A percentile compares a stretch with the other conserved stretches of the same genome.
Conservation (phyloP, 192 early-diverging fungal genomes). For the Entophlyctis helioformis region DNA sequence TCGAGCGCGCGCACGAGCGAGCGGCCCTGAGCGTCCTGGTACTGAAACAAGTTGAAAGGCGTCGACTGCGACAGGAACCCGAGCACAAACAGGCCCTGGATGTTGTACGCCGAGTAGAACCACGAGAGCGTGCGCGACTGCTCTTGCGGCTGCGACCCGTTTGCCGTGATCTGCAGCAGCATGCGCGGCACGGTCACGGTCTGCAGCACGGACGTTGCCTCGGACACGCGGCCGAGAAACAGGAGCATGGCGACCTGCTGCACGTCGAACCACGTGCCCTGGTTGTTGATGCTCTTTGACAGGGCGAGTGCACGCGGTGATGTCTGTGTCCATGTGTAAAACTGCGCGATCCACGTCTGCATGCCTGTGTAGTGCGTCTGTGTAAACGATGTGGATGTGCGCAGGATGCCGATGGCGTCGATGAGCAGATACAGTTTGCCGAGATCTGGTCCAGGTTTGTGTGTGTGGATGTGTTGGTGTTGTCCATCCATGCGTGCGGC, state of each 20-base stretch:
- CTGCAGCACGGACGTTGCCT: constrained; percentile 12
- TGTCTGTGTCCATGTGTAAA: constrained; percentile 8
- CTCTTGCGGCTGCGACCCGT: constrained; percentile 30
- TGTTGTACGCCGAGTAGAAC: constrained; percentile 38
- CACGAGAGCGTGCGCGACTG: constrained; percentile 28
- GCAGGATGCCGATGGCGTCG: constrained; percentile 5
- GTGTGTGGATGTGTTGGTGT: too few species aligned
- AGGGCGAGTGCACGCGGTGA: too few species aligned
- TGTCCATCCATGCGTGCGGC: too few species aligned
- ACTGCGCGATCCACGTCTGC: constrained; percentile 3
- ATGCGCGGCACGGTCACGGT: constrained; percentile 24
- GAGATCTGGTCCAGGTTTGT: too few species aligned
- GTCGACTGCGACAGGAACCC: background rate
- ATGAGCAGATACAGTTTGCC: background rate
- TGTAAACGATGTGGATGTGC: constrained; percentile 1
- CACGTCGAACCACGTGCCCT: constrained; percentile 45
- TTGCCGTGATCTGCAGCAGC: constrained; percentile 13
- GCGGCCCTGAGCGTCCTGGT: constrained; percentile 26
- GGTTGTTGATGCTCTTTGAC: constrained; percentile 28
- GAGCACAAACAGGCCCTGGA: constrained; percentile 27
- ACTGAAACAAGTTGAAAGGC: constrained; percentile 22
- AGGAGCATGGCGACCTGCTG: constrained; percentile 30
- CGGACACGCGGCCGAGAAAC: constrained; percentile 22
- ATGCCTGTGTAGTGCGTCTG: background rate
- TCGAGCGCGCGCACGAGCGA: constrained; percentile 35